Evolutionary conservation across 2,329 filamentous ascomycete genomes (phyloP).

Genomic region (Verticillium zaregamsianum): DNA sequence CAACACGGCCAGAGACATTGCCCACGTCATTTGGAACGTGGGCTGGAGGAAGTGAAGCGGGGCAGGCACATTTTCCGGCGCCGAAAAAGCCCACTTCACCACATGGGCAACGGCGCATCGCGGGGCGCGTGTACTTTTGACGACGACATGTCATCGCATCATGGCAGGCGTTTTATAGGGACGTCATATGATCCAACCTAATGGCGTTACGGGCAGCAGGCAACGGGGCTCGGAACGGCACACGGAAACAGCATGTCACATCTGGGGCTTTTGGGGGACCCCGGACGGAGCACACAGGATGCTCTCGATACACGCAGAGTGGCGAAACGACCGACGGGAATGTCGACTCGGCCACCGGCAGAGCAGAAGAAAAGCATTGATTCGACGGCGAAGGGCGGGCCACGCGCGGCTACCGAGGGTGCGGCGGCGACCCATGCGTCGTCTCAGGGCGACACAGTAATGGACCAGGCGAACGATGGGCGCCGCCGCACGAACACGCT

Average conservation of each 20-base stretch:
- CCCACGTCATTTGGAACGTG: slow-evolving; percentile 69
- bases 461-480: neutral
- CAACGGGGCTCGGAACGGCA: neutral
- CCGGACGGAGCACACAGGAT: neutral
- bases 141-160: neutral
- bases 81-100: neutral
- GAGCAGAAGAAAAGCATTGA: neutral
- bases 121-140: neutral
- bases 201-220: neutral
- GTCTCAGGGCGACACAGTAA: neutral
- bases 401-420: neutral
- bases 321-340: neutral
- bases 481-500: neutral
- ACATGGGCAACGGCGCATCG: neutral
- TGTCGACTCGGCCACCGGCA: neutral
- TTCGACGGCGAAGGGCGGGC: neutral
- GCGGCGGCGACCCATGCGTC: neutral
- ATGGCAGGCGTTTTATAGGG: too few relatives aligned
- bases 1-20: slow-evolving; percentile 67
- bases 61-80: neutral
- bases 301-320: neutral
- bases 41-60: slow-evolving; percentile 52
- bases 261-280: neutral
- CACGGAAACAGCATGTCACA: neutral
- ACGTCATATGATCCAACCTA: neutral